Percentiles rank a stretch among this genome's conserved stretches.
phyloP scores from a whole-genome alignment of 306 rosid species.

The Citrullus amarus region DNA sequence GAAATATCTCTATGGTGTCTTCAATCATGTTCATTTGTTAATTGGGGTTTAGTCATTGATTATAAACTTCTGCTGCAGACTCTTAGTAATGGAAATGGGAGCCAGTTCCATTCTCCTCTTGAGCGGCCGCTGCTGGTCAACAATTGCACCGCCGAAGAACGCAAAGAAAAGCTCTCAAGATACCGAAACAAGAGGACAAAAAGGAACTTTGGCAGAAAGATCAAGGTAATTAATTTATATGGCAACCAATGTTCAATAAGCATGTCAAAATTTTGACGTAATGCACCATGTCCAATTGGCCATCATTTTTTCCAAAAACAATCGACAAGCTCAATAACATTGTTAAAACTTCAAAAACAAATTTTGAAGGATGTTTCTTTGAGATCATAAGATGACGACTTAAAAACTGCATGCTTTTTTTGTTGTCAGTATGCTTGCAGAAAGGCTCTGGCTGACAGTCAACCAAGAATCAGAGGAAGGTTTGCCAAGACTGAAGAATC shows the following conservation, averaged over 20 bases:
- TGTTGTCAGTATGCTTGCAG: slow-evolving; percentile 81
- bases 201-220: slow-evolving; percentile 95
- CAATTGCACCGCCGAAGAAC: slow-evolving; percentile 73
- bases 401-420: neutral
- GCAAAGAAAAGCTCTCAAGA: slow-evolving; percentile 80
- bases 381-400: neutral
- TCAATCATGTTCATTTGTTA: slow-evolving; percentile 25
- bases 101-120: slow-evolving; percentile 38
- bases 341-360: neutral
- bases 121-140: slow-evolving; percentile 44
- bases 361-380: neutral
- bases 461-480: slow-evolving; percentile 97
- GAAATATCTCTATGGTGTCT: slow-evolving; percentile 13
- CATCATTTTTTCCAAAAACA: neutral
- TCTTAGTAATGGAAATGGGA: slow-evolving; percentile 45
- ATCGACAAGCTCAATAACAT: neutral
- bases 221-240: slow-evolving; percentile 51
- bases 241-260: neutral
- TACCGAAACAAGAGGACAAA: slow-evolving; percentile 84
- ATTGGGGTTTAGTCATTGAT: slow-evolving; percentile 28
- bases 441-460: slow-evolving; percentile 98
- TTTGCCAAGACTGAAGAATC: slow-evolving; percentile 82
- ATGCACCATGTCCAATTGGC: neutral
- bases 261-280: neutral
- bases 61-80: slow-evolving; percentile 58